phyloP scores from a whole-genome alignment of 2,329 filamentous ascomycete genomes.

The Neofusicoccum cordaticola region DNA sequence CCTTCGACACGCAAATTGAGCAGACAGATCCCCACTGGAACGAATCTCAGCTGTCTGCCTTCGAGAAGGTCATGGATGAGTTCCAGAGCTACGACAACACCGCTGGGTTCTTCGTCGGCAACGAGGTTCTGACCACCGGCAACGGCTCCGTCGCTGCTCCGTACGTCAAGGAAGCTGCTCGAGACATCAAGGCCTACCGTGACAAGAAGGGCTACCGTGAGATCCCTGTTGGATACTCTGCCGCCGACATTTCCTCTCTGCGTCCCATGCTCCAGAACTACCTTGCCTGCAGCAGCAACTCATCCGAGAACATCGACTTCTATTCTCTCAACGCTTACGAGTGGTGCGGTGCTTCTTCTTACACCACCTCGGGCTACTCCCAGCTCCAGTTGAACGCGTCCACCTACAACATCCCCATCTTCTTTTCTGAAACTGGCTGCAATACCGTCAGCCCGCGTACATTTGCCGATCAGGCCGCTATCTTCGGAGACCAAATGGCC shows the following conservation, averaged over 20 bases:
- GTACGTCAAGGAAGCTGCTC: conserved; percentile 76
- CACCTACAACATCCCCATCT: conserved; percentile 77
- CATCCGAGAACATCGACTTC: conserved; percentile 70
- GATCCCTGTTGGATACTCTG: conserved; percentile 83
- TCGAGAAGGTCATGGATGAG: conserved; percentile 69
- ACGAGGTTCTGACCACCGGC: conserved; percentile 70
- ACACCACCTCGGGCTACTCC: conserved; percentile 65
- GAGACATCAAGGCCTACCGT: conserved; percentile 80
- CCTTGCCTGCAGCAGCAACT: conserved; percentile 71
- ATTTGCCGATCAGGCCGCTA: conserved; percentile 71
- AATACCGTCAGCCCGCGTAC: conserved; percentile 58
- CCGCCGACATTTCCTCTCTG: conserved; percentile 73
- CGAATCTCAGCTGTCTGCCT: conserved; percentile 64
- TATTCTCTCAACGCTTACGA: conserved; percentile 84
- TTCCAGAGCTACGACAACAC: conserved; percentile 77
- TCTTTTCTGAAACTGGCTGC: conserved; percentile 88
- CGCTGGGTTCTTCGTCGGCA: conserved; percentile 82
- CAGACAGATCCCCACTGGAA: conserved; percentile 68
- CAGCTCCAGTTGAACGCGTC: conserved; percentile 65
- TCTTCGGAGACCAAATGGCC: conserved; percentile 72
- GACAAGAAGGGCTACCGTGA: conserved; percentile 72
- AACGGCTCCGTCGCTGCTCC: conserved; percentile 65
- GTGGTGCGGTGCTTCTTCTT: conserved; percentile 50
- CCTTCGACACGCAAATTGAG: conserved; percentile 63
- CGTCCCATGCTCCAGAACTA: conserved; percentile 69